phyloP scores from a whole-genome alignment of 2,329 filamentous ascomycete genomes.

The Diaporthe sp. region DNA sequence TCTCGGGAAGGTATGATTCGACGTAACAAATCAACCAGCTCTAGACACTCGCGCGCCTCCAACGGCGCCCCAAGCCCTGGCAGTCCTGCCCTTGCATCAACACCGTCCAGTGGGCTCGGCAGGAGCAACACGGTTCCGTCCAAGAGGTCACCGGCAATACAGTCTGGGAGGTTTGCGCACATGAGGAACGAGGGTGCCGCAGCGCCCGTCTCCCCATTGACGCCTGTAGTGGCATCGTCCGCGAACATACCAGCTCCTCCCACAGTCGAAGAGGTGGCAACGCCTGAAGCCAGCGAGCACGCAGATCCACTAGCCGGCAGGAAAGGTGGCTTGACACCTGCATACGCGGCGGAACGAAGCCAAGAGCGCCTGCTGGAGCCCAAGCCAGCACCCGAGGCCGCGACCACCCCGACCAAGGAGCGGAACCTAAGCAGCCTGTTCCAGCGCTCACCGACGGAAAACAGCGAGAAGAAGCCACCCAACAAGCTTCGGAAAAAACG shows the following conservation, averaged over 20 bases:
- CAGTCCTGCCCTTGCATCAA: constrained; percentile 68
- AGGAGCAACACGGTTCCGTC: constrained; percentile 94
- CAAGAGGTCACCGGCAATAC: constrained; percentile 83
- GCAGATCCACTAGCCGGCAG: constrained; percentile 36
- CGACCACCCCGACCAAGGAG: constrained; percentile 71
- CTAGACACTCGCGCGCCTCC: constrained; percentile 85
- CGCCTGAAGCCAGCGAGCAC: constrained; percentile 45
- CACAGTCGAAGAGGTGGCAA: constrained; percentile 54
- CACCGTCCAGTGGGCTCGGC: constrained; percentile 68
- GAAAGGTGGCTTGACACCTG: constrained; percentile 33
- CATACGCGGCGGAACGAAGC: constrained; percentile 57
- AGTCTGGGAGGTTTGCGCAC: constrained; percentile 75
- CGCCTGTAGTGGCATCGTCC: constrained; percentile 57
- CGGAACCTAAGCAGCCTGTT: constrained; percentile 79
- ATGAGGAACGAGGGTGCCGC: constrained; percentile 48
- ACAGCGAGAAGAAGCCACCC: constrained; percentile 78
- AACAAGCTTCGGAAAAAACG: constrained; percentile 95
- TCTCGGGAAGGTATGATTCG: constrained; percentile 84
- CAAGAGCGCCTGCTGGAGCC: constrained; percentile 63
- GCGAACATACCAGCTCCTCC: constrained; percentile 62
- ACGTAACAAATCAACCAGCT: constrained; percentile 92
- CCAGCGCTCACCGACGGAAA: constrained; percentile 74
- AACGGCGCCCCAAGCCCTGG: constrained; percentile 79
- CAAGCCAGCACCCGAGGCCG: constrained; percentile 50
- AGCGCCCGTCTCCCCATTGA: constrained; percentile 51